Evolutionary conservation across 75 land plant genomes (phyloP), one percentile per base, ranked within the genome.

Genomic region (Chamaecyparis obtusa): DNA sequence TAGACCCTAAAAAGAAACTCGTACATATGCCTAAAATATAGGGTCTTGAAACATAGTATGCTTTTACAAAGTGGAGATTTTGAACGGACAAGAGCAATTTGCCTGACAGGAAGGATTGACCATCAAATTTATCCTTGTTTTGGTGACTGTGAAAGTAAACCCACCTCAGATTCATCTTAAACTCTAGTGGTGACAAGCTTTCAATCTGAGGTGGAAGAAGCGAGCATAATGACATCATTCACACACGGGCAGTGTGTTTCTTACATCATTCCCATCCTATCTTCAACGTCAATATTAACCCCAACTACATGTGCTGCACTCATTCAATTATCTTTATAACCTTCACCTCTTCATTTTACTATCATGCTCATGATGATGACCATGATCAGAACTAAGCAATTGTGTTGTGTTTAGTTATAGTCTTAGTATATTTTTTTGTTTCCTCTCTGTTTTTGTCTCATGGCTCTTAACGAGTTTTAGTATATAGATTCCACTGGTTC

Each of bases 191-290:
- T 32, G 76, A 74, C 14, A 74, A 30, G 36, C 36, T 74, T 51
- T 74, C 30, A 0, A 9, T 30, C 3, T 81, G 54, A 46, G 14
- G 30, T n/a, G 41, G 51, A 46, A 46, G 32, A 44, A 9, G 30
- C 27, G 9, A 80, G 83, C 48, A 80, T 43, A 11, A 33, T 74
- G 83, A 46, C 49, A n/a, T 81, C 83, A 81, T n/a, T 11, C 21
- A 81, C 43, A 81, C 83, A 44, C 83, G 54, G 83, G 32, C 54
- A 46, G 49, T 46, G 83, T 81, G 1, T 81, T 81, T 81, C 83
- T 81, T 81, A 81, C 83, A 81, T 81, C 83, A 81, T 46, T 43
- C 83, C 3, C 83, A n/a, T 81, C 83, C 83, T 44, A 81, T 81
- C 83, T n/a, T n/a, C 54, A 46, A 81, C 83, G 83, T 81, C 83